Evolutionary conservation across 129 eudicot genomes (phyloP).

Genomic region (Lactuca saligna): DNA sequence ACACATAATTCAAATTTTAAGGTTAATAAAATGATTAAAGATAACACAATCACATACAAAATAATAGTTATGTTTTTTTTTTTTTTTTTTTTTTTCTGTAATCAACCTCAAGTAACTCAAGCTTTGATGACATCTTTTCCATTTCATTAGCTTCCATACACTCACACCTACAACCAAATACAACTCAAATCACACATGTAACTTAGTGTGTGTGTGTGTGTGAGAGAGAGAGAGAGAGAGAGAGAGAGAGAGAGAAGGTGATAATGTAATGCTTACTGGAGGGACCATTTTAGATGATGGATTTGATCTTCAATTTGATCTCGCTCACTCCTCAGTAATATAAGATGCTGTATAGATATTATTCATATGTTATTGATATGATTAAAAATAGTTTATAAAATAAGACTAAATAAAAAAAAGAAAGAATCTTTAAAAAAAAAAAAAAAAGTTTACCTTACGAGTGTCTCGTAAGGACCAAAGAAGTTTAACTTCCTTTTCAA

Average conservation of each 20-base stretch:
- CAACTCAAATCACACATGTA: slow-evolving; percentile 5
- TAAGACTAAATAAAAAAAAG: not conserved
- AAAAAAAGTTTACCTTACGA: slow-evolving; percentile 66
- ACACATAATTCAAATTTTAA: not conserved
- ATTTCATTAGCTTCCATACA: slow-evolving; percentile 35
- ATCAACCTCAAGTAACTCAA: slow-evolving; percentile 57
- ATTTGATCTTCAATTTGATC: slow-evolving; percentile 75
- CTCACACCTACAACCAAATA: slow-evolving; percentile 43
- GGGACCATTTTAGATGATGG: slow-evolving; percentile 84
- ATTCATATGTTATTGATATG: slow-evolving; percentile 1
- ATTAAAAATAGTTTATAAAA: not conserved
- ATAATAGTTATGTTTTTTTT: not conserved
- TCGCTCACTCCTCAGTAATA: slow-evolving; percentile 66
- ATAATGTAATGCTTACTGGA: slow-evolving; percentile 40
- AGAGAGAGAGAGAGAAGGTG: not conserved
- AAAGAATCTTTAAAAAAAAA: not conserved
- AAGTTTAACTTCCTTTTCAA: slow-evolving; percentile 86
- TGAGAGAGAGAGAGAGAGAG: slow-evolving; percentile 4
- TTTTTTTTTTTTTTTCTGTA: not conserved
- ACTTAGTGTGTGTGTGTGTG: not conserved
- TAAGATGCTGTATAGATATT: slow-evolving; percentile 57
- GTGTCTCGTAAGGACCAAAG: slow-evolving; percentile 69
- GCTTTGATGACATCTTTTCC: slow-evolving; percentile 39
- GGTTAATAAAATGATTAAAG: not conserved
- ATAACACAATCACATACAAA: not conserved